Evolutionary conservation across 1,139 yeast genomes (phyloP), one percentile per base, ranked within the genome.

Genomic region (Diutina sp.): DNA sequence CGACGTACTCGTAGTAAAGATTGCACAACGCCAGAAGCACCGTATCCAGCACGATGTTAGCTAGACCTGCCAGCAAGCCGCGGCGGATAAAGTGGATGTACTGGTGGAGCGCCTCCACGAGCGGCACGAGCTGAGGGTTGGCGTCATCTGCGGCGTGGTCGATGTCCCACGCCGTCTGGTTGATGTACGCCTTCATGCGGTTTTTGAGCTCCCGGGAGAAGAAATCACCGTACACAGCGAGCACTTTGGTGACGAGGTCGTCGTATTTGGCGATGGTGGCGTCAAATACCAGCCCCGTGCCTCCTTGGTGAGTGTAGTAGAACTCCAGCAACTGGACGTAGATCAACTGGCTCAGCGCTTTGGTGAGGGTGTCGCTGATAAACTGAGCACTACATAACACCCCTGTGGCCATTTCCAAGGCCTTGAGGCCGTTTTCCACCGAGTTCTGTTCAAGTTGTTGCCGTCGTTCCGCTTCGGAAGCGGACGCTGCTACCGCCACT

Each of bases 261-360:
- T 67, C 68, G 61, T 81, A 86, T n/a, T 80, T 78, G 1, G 63
- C 65, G 28, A 80, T 68, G 1, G 82, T 73, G 3, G 77, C 71
- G 55, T 79, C 85, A 63, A 87, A 87, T 45, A 87, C 74, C 1
- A 87, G 67, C 59, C 45, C 55, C 46, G 56, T 56, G 3, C 58
- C 59, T 6, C 58, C 61, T 1, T 66, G 58, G 32, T 59, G 58
- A 11, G 63, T 68, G 53, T 74, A 74, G 71, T 70, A 78, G 3
- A 73, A 68, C 46, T 71, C 67, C 80, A 87, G 84, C 51, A 87
- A 69, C 63, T 84, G 87, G 18, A 86, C 71, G 64, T 85, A 87
- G 11, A 84, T 74, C 53, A 84, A 67, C 55, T 84, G 85, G 57
- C 83, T 81, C 47, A 44, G 16, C 14, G 44, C 28, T 9, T 30